Conservation (phyloP, 1,139 yeast genomes). For the Suhomyces terraborum region DNA sequence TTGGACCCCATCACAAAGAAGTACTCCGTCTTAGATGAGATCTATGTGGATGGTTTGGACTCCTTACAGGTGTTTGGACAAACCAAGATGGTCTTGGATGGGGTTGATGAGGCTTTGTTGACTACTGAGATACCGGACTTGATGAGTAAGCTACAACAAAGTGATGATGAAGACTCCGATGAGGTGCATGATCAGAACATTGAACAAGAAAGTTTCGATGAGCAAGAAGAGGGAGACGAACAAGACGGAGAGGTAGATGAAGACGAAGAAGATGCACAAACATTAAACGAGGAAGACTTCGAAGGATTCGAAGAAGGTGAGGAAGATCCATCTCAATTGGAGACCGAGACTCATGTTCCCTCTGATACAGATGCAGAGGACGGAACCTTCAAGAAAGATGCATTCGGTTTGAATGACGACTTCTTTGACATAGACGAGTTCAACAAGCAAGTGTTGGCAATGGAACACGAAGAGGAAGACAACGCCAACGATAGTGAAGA, state of each 20-base stretch:
- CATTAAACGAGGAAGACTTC: conserved; percentile 12
- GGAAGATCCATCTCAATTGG: conserved; percentile 23
- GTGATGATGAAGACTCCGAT: conserved; percentile 22
- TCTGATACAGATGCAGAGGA: conserved; percentile 17
- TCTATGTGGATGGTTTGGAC: conserved; percentile 83
- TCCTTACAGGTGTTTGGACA: conserved; percentile 95
- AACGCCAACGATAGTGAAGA: conserved; percentile 51
- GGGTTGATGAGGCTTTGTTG: conserved; percentile 59
- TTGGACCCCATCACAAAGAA: conserved; percentile 67
- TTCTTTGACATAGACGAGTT: conserved; percentile 86
- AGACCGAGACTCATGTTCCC: conserved; percentile 19
- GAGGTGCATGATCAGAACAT: conserved; percentile 22
- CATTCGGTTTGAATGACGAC: conserved; percentile 75
- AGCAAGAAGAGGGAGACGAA: conserved; percentile 25
- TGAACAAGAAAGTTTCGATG: conserved; percentile 19
- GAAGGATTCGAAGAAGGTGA: conserved; percentile 21
- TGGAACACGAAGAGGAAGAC: conserved; percentile 52
- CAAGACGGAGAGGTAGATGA: conserved; percentile 17
- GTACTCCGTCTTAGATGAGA: conserved; percentile 76
- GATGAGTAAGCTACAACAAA: conserved; percentile 28
- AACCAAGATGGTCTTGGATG: conserved; percentile 77
- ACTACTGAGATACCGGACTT: conserved; percentile 48
- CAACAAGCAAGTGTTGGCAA: conserved; percentile 74
- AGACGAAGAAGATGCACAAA: conserved; percentile 22
- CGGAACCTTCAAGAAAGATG: conserved; percentile 41